Conservation (phyloP, 1,139 yeast genomes). For the Kluyveromyces sp. region DNA sequence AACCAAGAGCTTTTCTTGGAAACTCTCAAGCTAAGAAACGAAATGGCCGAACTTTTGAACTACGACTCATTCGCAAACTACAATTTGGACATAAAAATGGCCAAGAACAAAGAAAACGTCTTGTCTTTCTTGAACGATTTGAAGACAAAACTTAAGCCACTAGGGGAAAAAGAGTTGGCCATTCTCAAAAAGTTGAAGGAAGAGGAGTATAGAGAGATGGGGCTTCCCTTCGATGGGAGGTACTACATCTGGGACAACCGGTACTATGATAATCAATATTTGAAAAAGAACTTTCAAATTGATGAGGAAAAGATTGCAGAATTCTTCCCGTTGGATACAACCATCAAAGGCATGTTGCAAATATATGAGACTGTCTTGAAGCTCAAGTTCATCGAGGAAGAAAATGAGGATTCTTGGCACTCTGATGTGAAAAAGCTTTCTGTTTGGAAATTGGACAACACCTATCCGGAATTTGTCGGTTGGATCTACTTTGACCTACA, state of each 20-base stretch:
- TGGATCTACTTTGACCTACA: conserved; percentile 75
- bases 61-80: conserved; percentile 62
- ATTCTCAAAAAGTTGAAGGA: conserved; percentile 47
- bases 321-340: conserved; percentile 66
- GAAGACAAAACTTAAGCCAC: conserved; percentile 47
- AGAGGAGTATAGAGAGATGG: conserved; percentile 42
- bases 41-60: conserved; percentile 58
- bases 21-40: conserved; percentile 53
- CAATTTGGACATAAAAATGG: conserved; percentile 72
- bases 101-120: conserved; percentile 57
- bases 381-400: conserved; percentile 52
- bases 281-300: conserved; percentile 63
- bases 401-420: conserved; percentile 54
- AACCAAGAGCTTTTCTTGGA: conserved; percentile 55
- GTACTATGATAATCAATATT: conserved; percentile 55
- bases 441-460: conserved; percentile 57
- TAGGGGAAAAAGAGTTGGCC: conserved; percentile 50
- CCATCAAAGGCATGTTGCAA: conserved; percentile 60
- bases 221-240: conserved; percentile 37
- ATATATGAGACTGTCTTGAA: conserved; percentile 64
- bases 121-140: conserved; percentile 55
- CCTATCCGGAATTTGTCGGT: conserved; percentile 57
- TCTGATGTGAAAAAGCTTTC: conserved; percentile 69
- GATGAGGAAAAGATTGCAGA: conserved; percentile 67
- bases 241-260: conserved; percentile 71